Evolutionary conservation across 345 rosid genomes (phyloP).

Genomic region (Firmiana major): DNA sequence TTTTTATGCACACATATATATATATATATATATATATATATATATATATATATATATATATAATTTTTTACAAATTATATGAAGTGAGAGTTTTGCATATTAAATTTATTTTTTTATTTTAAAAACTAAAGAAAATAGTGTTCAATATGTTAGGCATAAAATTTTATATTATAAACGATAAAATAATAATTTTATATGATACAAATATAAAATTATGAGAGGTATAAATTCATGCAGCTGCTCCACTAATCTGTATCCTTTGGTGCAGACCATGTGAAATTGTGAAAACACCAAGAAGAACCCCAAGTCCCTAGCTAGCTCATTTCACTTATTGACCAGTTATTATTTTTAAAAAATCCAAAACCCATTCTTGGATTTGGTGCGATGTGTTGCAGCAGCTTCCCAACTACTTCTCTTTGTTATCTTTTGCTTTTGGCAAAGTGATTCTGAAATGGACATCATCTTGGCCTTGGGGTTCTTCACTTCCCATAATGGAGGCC

Average conservation of each 20-base stretch:
- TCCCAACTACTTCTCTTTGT: constrained; percentile 26
- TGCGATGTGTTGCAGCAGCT: constrained; percentile 22
- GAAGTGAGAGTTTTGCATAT: too few relatives aligned
- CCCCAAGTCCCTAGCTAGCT: neutral
- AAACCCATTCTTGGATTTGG: constrained; percentile 28
- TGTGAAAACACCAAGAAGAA: neutral
- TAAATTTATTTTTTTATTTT: too few relatives aligned
- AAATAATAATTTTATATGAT: too few relatives aligned
- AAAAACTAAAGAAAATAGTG: too few relatives aligned
- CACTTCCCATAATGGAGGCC: constrained; percentile 18
- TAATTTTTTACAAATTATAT: too few relatives aligned
- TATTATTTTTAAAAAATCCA: constrained; percentile 8
- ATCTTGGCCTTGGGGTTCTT: constrained; percentile 3
- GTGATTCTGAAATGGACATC: constrained; percentile 1
- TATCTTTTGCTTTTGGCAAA: constrained; percentile 19
- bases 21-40: too few relatives aligned
- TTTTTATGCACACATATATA: too few relatives aligned
- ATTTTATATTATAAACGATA: too few relatives aligned
- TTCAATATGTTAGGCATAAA: too few relatives aligned
- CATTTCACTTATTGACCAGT: constrained; percentile 11
- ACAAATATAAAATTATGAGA: too few relatives aligned
- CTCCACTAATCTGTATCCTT: constrained; percentile 17
- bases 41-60: too few relatives aligned
- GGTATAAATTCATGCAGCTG: too few relatives aligned
- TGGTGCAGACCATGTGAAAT: constrained; percentile 31